Evolutionary conservation across 495 filamentous ascomycete genomes (phyloP).

Genomic region (Penicillium steckii): DNA sequence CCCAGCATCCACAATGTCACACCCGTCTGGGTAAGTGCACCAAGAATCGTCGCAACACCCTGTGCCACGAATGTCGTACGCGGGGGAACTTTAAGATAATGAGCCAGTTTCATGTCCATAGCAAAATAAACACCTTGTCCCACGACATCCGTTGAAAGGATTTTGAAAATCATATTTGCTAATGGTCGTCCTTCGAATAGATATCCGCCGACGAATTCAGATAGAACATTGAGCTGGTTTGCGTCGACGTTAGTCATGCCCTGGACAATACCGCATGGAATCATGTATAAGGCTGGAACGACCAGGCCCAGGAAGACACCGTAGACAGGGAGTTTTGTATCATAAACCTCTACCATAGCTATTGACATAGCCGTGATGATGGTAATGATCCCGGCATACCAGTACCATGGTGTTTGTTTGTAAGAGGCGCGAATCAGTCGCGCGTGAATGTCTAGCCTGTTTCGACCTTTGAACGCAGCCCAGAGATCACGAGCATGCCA

Average conservation of each 20-base stretch:
- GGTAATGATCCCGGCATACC: constrained; percentile 74
- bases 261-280: constrained; percentile 84
- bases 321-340: constrained; percentile 78
- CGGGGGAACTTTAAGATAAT: constrained; percentile 43
- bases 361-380: constrained; percentile 75
- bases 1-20: constrained; percentile 44
- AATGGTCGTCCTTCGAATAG: constrained; percentile 31
- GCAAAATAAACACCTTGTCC: constrained; percentile 33
- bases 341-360: constrained; percentile 78
- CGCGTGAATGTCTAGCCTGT: constrained; percentile 60
- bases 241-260: constrained; percentile 84
- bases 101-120: constrained; percentile 44
- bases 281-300: constrained; percentile 73
- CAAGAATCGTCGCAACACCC: constrained; percentile 37
- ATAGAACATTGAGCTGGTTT: constrained; percentile 47
- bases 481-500: constrained; percentile 59
- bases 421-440: constrained; percentile 71
- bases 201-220: constrained; percentile 35
- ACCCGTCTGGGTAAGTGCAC: constrained; percentile 37
- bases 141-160: constrained; percentile 22
- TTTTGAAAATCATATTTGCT: constrained; percentile 38
- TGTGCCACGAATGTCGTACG: constrained; percentile 39
- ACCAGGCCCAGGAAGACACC: constrained; percentile 71
- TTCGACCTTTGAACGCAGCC: constrained; percentile 41
- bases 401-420: constrained; percentile 71